phyloP scores from a whole-genome alignment of 2,329 filamentous ascomycete genomes.

The Penicillium corylophilum region DNA sequence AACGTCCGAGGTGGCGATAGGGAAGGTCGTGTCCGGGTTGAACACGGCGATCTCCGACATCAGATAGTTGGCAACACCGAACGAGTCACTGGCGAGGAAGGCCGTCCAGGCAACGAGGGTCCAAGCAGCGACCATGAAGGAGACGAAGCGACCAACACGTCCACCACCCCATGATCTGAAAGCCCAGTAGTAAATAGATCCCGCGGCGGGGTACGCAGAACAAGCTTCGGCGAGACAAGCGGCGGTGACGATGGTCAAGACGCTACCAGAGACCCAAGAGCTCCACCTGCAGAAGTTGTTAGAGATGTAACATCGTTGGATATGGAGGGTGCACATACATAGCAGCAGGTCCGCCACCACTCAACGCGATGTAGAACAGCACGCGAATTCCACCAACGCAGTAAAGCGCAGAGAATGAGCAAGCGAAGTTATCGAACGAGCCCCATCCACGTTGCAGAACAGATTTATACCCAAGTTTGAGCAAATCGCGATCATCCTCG shows the following conservation, averaged over 20 bases:
- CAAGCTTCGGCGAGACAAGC: slow-evolving; percentile 32
- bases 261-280: slow-evolving; percentile 24
- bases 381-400: slow-evolving; percentile 30
- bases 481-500: slow-evolving; percentile 27
- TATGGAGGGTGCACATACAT: slow-evolving; percentile 13
- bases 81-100: slow-evolving; percentile 27
- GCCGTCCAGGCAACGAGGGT: slow-evolving; percentile 56
- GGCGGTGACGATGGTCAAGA: slow-evolving; percentile 28
- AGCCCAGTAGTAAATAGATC: slow-evolving; percentile 35
- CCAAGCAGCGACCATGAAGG: slow-evolving; percentile 57
- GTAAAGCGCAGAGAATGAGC: slow-evolving; percentile 29
- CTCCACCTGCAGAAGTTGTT: slow-evolving; percentile 18
- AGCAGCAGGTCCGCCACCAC: slow-evolving; percentile 25
- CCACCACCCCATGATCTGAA: slow-evolving; percentile 30
- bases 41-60: slow-evolving; percentile 43
- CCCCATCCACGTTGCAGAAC: slow-evolving; percentile 28
- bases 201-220: slow-evolving; percentile 31
- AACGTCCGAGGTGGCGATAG: slow-evolving; percentile 40
- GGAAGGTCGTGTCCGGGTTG: slow-evolving; percentile 34
- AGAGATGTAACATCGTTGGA: not conserved
- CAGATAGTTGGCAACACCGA: slow-evolving; percentile 29
- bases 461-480: slow-evolving; percentile 26
- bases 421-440: slow-evolving; percentile 29
- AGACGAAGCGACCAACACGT: slow-evolving; percentile 32
- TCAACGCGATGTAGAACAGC: slow-evolving; percentile 29